phyloP scores from a whole-genome alignment of 2,329 filamentous ascomycete genomes.

The Hypocrella siamensis region DNA sequence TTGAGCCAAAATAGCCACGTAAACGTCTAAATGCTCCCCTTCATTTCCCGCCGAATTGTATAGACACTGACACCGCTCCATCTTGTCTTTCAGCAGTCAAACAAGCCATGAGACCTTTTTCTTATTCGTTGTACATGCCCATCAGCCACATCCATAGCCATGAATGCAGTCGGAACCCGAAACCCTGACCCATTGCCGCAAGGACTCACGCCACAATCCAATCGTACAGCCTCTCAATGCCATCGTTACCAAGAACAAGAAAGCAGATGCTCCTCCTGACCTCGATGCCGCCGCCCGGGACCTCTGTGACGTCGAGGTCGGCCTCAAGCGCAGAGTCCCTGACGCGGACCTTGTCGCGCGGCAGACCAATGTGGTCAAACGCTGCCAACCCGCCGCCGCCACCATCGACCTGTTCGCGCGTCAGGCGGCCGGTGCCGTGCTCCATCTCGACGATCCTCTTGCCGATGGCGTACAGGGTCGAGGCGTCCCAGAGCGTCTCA shows the following conservation, averaged over 20 bases:
- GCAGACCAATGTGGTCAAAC: background rate
- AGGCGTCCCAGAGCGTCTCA: slow-evolving; percentile 22
- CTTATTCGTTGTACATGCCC: no score
- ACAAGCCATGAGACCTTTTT: no score
- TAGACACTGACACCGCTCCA: no score
- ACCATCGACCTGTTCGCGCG: slow-evolving; percentile 5
- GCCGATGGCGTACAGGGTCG: slow-evolving; percentile 14
- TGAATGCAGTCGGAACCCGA: no score
- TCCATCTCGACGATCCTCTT: slow-evolving; percentile 21
- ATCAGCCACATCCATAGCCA: no score
- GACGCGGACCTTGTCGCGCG: background rate
- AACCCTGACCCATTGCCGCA: no score
- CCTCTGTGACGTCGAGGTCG: background rate
- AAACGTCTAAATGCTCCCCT: no score
- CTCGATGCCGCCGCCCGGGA: background rate
- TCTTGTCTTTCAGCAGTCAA: no score
- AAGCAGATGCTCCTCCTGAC: background rate
- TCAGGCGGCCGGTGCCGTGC: slow-evolving; percentile 14
- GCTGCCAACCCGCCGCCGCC: background rate
- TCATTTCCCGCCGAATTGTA: no score
- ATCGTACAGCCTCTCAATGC: background rate
- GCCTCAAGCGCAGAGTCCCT: background rate
- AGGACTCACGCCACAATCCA: no score
- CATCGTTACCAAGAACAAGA: background rate
- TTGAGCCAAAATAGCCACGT: no score